Percentiles rank a stretch among this genome's conserved stretches.
Conservation (phyloP, 176 grass and related monocot species). For the Olyra latifolia region DNA sequence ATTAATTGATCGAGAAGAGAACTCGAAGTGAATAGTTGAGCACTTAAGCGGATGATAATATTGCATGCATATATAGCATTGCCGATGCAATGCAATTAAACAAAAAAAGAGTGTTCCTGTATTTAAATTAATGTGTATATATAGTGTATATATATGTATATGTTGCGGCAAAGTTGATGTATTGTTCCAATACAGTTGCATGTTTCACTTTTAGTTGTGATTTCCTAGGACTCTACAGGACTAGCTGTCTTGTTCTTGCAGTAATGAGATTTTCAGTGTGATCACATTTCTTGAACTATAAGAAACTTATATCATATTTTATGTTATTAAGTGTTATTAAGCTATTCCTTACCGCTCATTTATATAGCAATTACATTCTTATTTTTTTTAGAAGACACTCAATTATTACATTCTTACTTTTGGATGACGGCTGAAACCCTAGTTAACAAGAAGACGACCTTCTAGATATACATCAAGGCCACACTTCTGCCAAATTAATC, state of each 20-base stretch:
- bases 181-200: not conserved
- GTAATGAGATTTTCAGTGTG: not conserved
- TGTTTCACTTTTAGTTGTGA: not conserved
- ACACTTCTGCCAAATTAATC: too few species aligned
- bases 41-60: not conserved
- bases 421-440: not conserved
- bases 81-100: not conserved
- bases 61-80: not conserved
- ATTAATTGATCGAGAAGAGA: not conserved
- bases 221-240: not conserved
- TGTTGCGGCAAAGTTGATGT: too few species aligned
- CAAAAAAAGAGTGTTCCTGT: not conserved
- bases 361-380: too few species aligned
- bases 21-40: not conserved
- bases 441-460: not conserved
- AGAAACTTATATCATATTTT: not conserved
- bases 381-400: not conserved
- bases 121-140: not conserved
- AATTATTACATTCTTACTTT: not conserved
- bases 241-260: not conserved
- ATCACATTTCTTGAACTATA: not conserved
- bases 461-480: not conserved
- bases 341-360: not conserved
- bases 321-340: not conserved
- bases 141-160: too few species aligned